These are phyloP conservation scores for Colletotrichum cereale DNA, from an alignment of 2,329 filamentous ascomycete genomes.

Conservation along the genomic window DNA sequence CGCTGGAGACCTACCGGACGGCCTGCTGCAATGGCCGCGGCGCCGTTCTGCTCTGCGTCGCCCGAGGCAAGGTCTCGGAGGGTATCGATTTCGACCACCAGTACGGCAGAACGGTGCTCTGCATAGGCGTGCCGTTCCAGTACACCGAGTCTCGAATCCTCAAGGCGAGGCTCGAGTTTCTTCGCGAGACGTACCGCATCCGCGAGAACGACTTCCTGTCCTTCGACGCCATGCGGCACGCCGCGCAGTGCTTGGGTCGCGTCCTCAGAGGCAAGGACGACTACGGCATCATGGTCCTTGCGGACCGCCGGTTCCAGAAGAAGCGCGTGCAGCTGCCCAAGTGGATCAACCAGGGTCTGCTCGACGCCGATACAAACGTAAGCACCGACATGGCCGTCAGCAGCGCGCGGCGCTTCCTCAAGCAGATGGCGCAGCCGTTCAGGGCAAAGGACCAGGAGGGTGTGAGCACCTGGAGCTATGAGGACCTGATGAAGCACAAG, in stretches of 20 bases:
- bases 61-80: constrained; percentile 95
- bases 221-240: constrained; percentile 99
- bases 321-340: constrained; percentile 92
- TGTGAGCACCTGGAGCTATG: constrained; percentile 89
- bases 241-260: constrained; percentile 94
- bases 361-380: constrained; percentile 88
- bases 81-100: constrained; percentile 99
- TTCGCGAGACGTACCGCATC: constrained; percentile 97
- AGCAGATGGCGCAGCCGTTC: constrained; percentile 93
- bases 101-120: constrained; percentile 94
- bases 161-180: constrained; percentile 93
- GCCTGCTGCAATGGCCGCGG: constrained; percentile 97
- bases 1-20: constrained; percentile 95
- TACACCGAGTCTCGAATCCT: constrained; percentile 98
- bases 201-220: constrained; percentile 97
- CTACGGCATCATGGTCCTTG: constrained; percentile 99
- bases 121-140: constrained; percentile 97
- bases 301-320: constrained; percentile 92
- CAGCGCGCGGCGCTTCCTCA: constrained; percentile 88
- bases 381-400: constrained; percentile 96
- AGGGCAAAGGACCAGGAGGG: constrained; percentile 86
- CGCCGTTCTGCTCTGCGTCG: constrained; percentile 93
- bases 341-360: constrained; percentile 92
- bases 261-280: constrained; percentile 97
- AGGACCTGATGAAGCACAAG: constrained; percentile 83